Conservation (phyloP, 148 eudicot genomes). For the Rhododendron henanense region DNA sequence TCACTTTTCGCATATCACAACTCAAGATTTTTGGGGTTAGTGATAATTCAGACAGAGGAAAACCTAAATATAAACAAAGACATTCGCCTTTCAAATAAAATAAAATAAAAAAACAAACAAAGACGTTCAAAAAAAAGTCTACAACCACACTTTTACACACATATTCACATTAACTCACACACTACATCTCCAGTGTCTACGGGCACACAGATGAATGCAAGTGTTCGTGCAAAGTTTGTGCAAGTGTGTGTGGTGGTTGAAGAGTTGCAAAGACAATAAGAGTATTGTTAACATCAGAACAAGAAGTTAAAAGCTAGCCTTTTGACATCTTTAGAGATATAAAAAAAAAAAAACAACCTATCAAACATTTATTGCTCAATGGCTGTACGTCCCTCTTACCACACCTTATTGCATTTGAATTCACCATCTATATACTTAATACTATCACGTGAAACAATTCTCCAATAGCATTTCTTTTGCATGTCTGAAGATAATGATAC, state of each 20-base stretch:
- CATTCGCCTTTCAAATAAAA: not conserved
- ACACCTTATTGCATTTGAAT: not conserved
- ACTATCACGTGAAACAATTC: not conserved
- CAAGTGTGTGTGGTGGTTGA: not conserved
- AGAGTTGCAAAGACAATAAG: not conserved
- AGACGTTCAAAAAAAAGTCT: not conserved
- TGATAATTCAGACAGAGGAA: not conserved
- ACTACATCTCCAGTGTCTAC: not conserved
- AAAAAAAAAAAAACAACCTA: not conserved
- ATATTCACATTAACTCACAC: not conserved
- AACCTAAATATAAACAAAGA: not conserved
- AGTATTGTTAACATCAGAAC: not conserved
- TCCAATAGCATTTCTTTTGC: not conserved
- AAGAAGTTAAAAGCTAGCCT: not conserved
- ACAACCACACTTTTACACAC: not conserved
- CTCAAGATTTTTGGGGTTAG: not conserved
- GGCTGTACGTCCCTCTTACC: not conserved
- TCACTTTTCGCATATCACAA: not conserved
- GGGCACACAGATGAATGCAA: not conserved
- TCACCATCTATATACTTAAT: not conserved
- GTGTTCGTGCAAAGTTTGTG: too few relatives aligned
- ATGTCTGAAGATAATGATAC: not conserved
- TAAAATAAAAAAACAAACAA: not conserved
- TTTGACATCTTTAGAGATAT: not conserved
- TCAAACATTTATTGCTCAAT: not conserved